phyloP scores from a whole-genome alignment of 768 basidiomycete genomes.

The Serendipita vermifera region DNA sequence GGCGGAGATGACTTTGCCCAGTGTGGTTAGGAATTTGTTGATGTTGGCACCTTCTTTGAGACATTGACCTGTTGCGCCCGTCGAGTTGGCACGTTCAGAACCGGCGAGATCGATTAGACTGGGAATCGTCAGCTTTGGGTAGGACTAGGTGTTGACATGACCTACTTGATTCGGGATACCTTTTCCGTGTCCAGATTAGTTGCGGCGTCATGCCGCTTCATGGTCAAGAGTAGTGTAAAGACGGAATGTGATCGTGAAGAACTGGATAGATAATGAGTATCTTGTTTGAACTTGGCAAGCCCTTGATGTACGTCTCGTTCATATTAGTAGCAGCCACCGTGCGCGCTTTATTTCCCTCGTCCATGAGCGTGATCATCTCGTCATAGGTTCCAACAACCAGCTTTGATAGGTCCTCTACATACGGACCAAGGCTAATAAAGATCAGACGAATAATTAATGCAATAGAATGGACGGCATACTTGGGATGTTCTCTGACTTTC shows the following conservation, averaged over 20 bases:
- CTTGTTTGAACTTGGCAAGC: constrained; percentile 6
- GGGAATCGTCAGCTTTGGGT: too few species aligned
- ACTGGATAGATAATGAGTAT: constrained; percentile 30
- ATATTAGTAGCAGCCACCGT: constrained; percentile 99
- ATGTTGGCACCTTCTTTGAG: constrained; percentile 98
- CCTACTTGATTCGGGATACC: constrained; percentile 89
- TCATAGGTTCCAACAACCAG: constrained; percentile 82
- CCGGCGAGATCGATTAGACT: constrained; percentile 94
- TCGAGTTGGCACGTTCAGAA: constrained; percentile 93
- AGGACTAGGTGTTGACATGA: too few species aligned
- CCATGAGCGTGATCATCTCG: constrained; percentile 99
- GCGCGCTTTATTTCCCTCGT: constrained; percentile 97
- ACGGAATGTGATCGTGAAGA: constrained; percentile 97
- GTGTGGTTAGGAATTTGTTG: constrained; percentile 94
- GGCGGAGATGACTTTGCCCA: constrained; percentile 93
- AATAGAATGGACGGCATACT: constrained; percentile 19
- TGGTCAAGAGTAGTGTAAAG: constrained; percentile 87
- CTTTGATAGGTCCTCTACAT: constrained; percentile 94
- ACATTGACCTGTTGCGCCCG: constrained; percentile 90
- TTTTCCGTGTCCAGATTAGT: constrained; percentile 93
- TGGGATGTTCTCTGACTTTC: constrained; percentile 94
- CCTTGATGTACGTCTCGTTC: constrained; percentile 84
- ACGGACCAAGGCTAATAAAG: constrained; percentile 61
- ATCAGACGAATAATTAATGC: background rate
- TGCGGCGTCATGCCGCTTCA: constrained; percentile 72